A percentile compares a stretch with the other conserved stretches of the same genome.
Conservation (phyloP, 2,329 filamentous ascomycete genomes). For the Tolypocladium tundrense region DNA sequence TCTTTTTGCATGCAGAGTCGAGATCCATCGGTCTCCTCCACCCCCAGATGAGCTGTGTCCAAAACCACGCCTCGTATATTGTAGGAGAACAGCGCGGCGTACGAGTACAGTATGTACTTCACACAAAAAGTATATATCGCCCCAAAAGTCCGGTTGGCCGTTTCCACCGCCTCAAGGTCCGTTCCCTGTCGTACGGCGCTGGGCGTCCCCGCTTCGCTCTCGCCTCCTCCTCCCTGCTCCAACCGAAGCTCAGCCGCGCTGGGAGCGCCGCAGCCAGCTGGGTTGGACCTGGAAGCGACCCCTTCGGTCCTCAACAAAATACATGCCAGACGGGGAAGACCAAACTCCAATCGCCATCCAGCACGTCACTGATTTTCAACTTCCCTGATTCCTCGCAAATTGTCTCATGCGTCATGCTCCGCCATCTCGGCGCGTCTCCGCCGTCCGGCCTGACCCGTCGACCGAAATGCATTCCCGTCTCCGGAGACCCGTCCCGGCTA, state of each 20-base stretch:
- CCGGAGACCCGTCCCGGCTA: not conserved
- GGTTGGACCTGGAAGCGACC: not conserved
- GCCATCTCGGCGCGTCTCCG: not conserved
- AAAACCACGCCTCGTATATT: not conserved
- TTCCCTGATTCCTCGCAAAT: not conserved
- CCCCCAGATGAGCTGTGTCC: not conserved
- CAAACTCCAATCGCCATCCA: not conserved
- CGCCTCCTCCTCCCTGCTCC: not conserved
- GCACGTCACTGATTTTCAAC: not conserved
- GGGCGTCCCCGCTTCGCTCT: not conserved
- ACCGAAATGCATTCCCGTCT: not conserved
- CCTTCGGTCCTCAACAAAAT: not conserved
- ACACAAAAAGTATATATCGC: not conserved
- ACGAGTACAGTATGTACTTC: too few species aligned
- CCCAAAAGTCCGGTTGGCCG: not conserved
- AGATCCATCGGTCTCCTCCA: not conserved
- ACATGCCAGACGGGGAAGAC: not conserved
- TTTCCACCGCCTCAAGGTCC: not conserved
- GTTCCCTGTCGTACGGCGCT: not conserved
- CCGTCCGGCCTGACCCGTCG: not conserved
- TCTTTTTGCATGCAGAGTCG: not conserved
- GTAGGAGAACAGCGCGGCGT: not conserved
- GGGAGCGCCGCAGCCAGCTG: not conserved
- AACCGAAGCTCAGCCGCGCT: not conserved
- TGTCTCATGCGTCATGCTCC: not conserved